Percentiles rank a stretch among this genome's conserved stretches.
phyloP scores from a whole-genome alignment of 352 stramenopile species.

The Phytopythium litorale region DNA sequence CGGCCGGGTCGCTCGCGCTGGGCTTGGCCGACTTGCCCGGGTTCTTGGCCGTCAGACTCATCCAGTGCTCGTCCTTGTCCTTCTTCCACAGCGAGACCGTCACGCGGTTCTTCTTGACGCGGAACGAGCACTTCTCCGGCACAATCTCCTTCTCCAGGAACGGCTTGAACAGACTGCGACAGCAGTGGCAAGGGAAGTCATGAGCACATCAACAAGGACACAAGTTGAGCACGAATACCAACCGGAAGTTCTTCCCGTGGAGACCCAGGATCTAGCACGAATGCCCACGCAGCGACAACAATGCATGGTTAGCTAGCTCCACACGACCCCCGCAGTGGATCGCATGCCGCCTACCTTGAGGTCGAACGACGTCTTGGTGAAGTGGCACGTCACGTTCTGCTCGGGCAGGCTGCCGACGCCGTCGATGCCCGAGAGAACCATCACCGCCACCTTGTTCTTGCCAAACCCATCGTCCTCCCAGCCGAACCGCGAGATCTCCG shows the following conservation, averaged over 20 bases:
- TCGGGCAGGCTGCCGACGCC: slow-evolving; percentile 69
- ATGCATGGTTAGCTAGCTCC: background rate
- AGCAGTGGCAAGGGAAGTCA: background rate
- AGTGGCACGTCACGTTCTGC: slow-evolving; percentile 68
- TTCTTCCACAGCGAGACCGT: slow-evolving; percentile 75
- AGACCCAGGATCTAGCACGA: slow-evolving; percentile 49
- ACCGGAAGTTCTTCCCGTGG: slow-evolving; percentile 72
- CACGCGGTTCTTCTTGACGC: slow-evolving; percentile 85
- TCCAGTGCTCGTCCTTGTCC: slow-evolving; percentile 77
- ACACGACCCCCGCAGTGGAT: background rate
- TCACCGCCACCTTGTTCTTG: slow-evolving; percentile 79
- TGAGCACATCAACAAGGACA: background rate
- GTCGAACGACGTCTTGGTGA: slow-evolving; percentile 80
- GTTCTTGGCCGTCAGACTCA: slow-evolving; percentile 84
- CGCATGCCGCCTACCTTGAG: slow-evolving; percentile 43
- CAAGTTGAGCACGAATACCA: background rate
- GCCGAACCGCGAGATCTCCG: slow-evolving; percentile 82
- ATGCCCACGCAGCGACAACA: background rate
- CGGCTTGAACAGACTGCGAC: slow-evolving; percentile 56
- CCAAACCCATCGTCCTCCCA: slow-evolving; percentile 89
- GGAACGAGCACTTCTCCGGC: slow-evolving; percentile 66
- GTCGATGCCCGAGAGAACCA: slow-evolving; percentile 82
- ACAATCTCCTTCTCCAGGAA: slow-evolving; percentile 84
- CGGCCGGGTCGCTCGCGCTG: slow-evolving; percentile 54
- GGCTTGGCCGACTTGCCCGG: slow-evolving; percentile 44